Conservation (phyloP, 2,329 filamentous ascomycete species). For the Mollisiaceae sp. region DNA sequence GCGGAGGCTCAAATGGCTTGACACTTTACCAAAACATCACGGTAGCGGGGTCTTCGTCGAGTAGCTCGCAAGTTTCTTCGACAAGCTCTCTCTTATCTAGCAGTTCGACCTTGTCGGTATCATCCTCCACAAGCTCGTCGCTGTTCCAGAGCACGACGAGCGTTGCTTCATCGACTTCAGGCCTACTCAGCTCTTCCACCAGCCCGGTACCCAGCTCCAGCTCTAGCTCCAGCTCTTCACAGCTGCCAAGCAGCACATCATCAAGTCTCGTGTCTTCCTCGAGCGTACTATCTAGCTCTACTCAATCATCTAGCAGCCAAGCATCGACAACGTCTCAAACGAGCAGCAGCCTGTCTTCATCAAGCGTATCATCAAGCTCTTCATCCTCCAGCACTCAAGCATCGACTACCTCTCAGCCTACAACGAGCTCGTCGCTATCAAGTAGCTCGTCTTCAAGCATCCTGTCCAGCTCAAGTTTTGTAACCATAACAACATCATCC, state of each 20-base stretch:
- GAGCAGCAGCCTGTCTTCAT: not conserved
- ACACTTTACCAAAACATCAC: slow-evolving; percentile 20
- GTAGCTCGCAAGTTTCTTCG: slow-evolving; percentile 1
- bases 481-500: slow-evolving; percentile 2
- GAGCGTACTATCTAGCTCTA: not conserved
- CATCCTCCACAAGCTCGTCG: slow-evolving; percentile 6
- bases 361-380: not conserved
- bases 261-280: not conserved
- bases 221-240: slow-evolving; percentile 14
- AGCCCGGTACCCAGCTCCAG: slow-evolving; percentile 5
- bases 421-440: not conserved
- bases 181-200: slow-evolving; percentile 3
- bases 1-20: slow-evolving; percentile 16
- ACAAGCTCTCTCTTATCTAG: not conserved
- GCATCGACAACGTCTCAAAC: not conserved
- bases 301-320: not conserved
- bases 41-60: slow-evolving; percentile 7
- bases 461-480: slow-evolving; percentile 1
- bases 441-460: not conserved
- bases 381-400: not conserved
- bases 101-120: not conserved
- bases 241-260: not conserved
- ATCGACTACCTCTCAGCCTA: not conserved
- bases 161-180: slow-evolving; percentile 4
- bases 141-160: not conserved